Evolutionary conservation across 2,329 filamentous ascomycete genomes (phyloP).

Genomic region (Paecilomyces sp.): DNA sequence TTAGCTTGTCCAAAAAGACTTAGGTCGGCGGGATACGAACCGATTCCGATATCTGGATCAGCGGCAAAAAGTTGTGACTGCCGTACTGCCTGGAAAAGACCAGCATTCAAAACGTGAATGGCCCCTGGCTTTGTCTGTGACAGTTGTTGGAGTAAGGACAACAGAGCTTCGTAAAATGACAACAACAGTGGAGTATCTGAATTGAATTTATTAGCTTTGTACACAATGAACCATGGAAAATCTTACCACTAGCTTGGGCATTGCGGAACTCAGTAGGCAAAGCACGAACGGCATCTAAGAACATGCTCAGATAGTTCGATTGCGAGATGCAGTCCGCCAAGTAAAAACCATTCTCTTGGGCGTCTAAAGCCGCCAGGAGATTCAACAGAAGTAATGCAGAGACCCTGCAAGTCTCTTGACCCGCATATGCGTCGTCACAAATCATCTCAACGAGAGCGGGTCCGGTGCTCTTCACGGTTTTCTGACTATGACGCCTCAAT

Average conservation of each 20-base stretch:
- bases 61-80: constrained; percentile 79
- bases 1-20: constrained; percentile 10
- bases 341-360: constrained; percentile 62
- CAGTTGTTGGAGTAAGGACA: constrained; percentile 76
- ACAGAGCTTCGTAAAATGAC: constrained; percentile 62
- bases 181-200: constrained; percentile 50
- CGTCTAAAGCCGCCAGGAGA: constrained; percentile 66
- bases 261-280: constrained; percentile 66
- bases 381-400: constrained; percentile 80
- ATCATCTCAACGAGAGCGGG: constrained; percentile 76
- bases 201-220: constrained; percentile 3
- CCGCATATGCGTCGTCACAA: constrained; percentile 87
- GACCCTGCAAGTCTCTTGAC: constrained; percentile 73
- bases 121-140: constrained; percentile 80
- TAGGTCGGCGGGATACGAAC: constrained; percentile 24
- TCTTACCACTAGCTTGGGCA: constrained; percentile 50
- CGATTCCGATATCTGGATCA: constrained; percentile 85
- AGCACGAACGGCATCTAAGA: constrained; percentile 78
- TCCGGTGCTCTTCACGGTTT: constrained; percentile 72
- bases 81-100: constrained; percentile 74
- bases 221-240: not conserved
- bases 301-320: constrained; percentile 83
- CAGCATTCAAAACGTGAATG: constrained; percentile 78
- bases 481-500: constrained; percentile 46
- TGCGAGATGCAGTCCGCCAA: constrained; percentile 74